Evolutionary conservation across 805 yeast species (phyloP), one percentile per base, ranked within the genome.

Genomic region (Jamesozyma spencerorum): DNA sequence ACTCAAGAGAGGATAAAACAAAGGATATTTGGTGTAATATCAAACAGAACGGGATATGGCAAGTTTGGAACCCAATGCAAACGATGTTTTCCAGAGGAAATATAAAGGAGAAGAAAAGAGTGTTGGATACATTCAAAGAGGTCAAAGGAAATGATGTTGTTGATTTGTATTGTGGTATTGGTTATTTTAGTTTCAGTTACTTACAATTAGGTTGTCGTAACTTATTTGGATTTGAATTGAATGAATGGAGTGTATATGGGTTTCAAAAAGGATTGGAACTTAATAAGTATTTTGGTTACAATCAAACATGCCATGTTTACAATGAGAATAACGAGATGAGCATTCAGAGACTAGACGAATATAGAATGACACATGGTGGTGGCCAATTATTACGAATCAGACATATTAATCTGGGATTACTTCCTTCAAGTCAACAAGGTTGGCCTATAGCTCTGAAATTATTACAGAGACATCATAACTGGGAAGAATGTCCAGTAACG

Each of bases 81-180:
- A 84, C 94, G 2, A 85, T 85, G 95, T 86, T 86, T 55, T 79
- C 88, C 37, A 61, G 95, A 15, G 95, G 95, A 1, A 85, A 85
- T 55, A 74, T 86, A 50, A 81, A 81, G 47, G 95, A 85, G 53
- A 85, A 85, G 57, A 70, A 75, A 12, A 60, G 95, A 17, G 69
- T 85, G 0, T 54, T 84, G 31, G 66, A 66, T 15, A 56, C 57
- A 0, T 74, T 64, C 40, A 34, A 41, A 1, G 53, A 64, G 22
- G 41, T 78, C 1, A 38, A 49, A 8, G 66, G 58, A 11, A 63
- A 66, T 0, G 69, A 65, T 18, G 75, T 81, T 0, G 66, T 82
- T 3, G 95, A 85, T 54, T 51, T 86, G 33, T 85, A 85, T 56
- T 78, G 83, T 24, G 95, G 95, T 0, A 86, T 85, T 37, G 95